Conservation (phyloP, 1,284 basidiomycete species). For the Caloboletus inedulis region DNA sequence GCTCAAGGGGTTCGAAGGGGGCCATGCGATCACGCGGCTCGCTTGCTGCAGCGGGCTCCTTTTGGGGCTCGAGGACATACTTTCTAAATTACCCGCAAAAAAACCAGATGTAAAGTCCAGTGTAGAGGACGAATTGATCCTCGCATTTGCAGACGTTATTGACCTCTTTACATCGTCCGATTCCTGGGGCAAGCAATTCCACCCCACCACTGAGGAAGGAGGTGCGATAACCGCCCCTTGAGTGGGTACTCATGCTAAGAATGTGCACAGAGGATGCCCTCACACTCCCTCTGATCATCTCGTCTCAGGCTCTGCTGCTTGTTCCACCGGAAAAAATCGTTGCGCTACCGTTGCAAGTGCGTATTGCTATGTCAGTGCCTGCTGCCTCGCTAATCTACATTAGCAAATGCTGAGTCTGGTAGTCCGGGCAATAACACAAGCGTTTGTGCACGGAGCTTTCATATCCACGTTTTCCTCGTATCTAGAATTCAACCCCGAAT, state of each 20-base stretch:
- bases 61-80: conserved; percentile 56
- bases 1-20: conserved; percentile 60
- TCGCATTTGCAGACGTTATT: conserved; percentile 68
- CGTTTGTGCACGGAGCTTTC: conserved; percentile 52
- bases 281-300: conserved; percentile 44
- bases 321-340: conserved; percentile 51
- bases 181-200: conserved; percentile 69
- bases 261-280: conserved; percentile 31
- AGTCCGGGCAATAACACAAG: conserved; percentile 46
- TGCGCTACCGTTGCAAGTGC: conserved; percentile 52
- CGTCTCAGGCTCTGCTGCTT: conserved; percentile 55
- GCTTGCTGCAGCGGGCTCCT: conserved; percentile 62
- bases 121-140: conserved; percentile 61
- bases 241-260: conserved; percentile 9
- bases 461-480: conserved; percentile 40
- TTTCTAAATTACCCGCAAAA: conserved; percentile 17
- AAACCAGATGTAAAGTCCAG: conserved; percentile 33
- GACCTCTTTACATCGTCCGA: conserved; percentile 48
- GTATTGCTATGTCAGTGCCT: conserved; percentile 12
- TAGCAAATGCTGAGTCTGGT: conserved; percentile 43
- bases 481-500: conserved; percentile 25
- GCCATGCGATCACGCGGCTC: conserved; percentile 55
- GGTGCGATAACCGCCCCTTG: conserved; percentile 24
- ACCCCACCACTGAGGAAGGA: conserved; percentile 42
- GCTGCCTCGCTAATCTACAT: conserved; percentile 9